Base-by-base conservation (phyloP, 2,329 filamentous ascomycete genomes). In the Ascochyta lentis region DNA sequence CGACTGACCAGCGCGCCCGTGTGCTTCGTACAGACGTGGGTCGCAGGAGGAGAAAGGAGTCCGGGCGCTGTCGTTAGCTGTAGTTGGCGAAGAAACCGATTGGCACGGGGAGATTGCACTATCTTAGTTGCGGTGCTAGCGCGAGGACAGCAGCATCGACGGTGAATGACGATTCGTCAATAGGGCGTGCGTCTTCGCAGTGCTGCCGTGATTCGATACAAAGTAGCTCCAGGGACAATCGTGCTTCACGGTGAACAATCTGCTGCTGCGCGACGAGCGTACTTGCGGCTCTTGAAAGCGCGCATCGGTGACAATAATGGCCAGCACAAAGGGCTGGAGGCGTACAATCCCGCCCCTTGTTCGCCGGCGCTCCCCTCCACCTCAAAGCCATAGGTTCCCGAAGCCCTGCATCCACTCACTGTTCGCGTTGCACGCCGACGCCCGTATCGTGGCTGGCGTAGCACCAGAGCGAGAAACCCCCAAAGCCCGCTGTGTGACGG, bases 371-470 rank as follows among this genome's bases (percentile, higher is more conserved):
- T n/a, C 47, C 29, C 16, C 31, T 38, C 26, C 40, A 41, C 39
- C 43, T 19, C 13, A 29, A 37, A 42, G 38, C 47, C 42, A 51
- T 27, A 62, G 42, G 60, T 55, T 60, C 56, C 56, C 61, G 46
- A 58, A 22, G 41, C 51, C 58, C 58, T 58, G 58, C 61, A 50
- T 57, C 62, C 27, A 29, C 12, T 10, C 63, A 57, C 59, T 53
- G 31, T 55, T 62, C 52, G 45, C 56, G 49, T 55, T 59, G 56
- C 57, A 57, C 63, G 12, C 29, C 44, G 42, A 43, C 56, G 54
- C 42, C 61, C 55, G 49, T 62, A 56, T 60, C 65, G 66, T 70
- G 66, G 70, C 67, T 69, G 65, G 69, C 51, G 68, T 68, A 48
- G 51, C 63, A 70, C 65, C 58, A 62, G 23, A 49, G 33, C 58